Base-by-base conservation (phyloP, 1,284 basidiomycete genomes). In the Psilocybe mexicana region DNA sequence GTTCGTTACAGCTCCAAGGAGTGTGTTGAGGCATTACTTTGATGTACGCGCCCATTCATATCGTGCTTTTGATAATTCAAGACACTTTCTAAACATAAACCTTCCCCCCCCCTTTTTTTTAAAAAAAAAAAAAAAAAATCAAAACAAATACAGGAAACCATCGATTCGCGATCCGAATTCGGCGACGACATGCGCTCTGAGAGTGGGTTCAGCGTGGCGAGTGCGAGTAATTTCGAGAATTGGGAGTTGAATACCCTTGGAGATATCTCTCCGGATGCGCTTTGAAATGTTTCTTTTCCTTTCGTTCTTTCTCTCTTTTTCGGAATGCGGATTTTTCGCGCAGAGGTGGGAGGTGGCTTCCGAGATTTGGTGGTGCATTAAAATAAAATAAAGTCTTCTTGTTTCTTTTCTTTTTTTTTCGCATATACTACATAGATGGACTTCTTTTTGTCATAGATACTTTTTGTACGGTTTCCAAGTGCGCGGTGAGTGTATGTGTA, bases 21-120 rank as follows among this genome's bases (percentile, higher is more conserved):
- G 88, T 65, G 80, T 96, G 43, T 92, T 93, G 30, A 83, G 88
- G 63, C 94, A 97, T 72, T 99, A 96, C 81, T 98, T 99, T 74
- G 93, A 95, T 72, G 94, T 89, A 58, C 62, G 86, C 76, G 25
- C 44, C 33, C 11, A 54, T 49, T 43, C 18, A 23, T 50, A 18
- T 18, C 18, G 18, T 52, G 8, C 23, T 11, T 55, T 38, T 42
- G 38, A 24, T 25, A 40, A 8, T 8, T 26, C 14, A 48, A 12
- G 12, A 36, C 12, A 36, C 18, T 18, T 18, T 18, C 18, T 18
- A 18, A 18, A 18, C 18, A 36, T 6, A 36, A 36, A 7, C 6
- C 35, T 36, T 6, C 6, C 12, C 35, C 7, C 12, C 35, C 12
- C 35, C 35, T 36, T 36, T 36, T 36, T 12, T 36, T 18, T 18